A percentile compares a stretch with the other conserved stretches of the same genome.
Evolutionary conservation across 306 rosid species (phyloP).

Genomic region (Medicago arabica): DNA sequence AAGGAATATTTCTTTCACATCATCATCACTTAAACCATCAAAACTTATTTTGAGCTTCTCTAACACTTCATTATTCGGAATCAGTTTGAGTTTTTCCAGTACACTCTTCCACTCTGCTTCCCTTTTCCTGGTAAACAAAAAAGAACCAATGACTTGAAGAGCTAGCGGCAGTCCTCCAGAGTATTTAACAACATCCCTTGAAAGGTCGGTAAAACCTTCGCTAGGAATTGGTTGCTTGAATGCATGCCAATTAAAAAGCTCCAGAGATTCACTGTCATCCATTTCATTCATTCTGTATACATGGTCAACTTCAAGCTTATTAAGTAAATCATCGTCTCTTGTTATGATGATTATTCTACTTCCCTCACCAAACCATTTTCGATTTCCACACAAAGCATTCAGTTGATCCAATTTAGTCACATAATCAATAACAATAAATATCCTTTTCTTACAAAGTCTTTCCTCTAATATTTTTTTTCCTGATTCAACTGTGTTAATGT

Average conservation of each 20-base stretch:
- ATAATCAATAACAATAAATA: not conserved
- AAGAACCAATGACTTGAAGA: not conserved
- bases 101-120: not conserved
- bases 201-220: not conserved
- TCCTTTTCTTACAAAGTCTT: not conserved
- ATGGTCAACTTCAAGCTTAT: not conserved
- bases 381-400: not conserved
- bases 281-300: not conserved
- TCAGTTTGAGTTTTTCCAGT: not conserved
- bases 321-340: not conserved
- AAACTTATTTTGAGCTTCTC: not conserved
- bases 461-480: not conserved
- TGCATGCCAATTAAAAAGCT: not conserved
- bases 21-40: slow-evolving; percentile 35
- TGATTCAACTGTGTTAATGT: not conserved
- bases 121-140: not conserved
- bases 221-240: not conserved
- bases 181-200: not conserved
- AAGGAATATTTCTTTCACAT: slow-evolving; percentile 29
- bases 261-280: not conserved
- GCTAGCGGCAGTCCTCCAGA: not conserved
- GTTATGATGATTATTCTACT: not conserved
- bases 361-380: not conserved
- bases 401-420: not conserved
- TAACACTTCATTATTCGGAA: not conserved